These are phyloP conservation scores for Heracleum sosnowskyi DNA, from an alignment of 129 eudicot species.

Conservation along the genomic window DNA sequence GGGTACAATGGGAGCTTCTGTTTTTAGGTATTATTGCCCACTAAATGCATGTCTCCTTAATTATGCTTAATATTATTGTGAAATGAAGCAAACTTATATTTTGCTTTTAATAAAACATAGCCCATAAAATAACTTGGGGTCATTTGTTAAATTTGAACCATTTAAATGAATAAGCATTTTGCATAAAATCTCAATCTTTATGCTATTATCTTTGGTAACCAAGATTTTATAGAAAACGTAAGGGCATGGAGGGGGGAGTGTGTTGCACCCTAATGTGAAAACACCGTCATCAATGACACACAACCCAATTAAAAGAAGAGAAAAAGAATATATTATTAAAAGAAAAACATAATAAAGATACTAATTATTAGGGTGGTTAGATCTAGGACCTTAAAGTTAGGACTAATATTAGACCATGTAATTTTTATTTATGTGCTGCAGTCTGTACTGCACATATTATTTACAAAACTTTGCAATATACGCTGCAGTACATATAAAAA, in stretches of 20 bases:
- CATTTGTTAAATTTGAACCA: not conserved
- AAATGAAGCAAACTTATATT: not conserved
- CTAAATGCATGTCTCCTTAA: not conserved
- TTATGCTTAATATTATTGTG: not conserved
- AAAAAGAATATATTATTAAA: no score
- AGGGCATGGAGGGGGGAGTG: not conserved
- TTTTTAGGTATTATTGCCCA: slow-evolving; percentile 54
- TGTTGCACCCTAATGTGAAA: not conserved
- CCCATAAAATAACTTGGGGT: not conserved
- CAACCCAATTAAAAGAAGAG: not conserved
- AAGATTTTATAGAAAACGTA: not conserved
- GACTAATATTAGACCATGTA: no score
- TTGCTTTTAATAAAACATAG: not conserved
- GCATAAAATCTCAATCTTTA: not conserved
- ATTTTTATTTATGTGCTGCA: no score
- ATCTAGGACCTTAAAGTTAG: no score
- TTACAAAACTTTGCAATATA: no score
- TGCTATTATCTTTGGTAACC: not conserved
- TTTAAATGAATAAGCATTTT: not conserved
- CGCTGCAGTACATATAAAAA: no score
- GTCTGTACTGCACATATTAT: no score
- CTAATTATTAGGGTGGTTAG: not conserved
- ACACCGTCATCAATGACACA: not conserved
- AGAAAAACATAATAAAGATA: not conserved
- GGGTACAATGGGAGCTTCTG: slow-evolving; percentile 98